Evolutionary conservation across 441 rosid genomes (phyloP).

Genomic region (Metrosideros polymorpha): DNA sequence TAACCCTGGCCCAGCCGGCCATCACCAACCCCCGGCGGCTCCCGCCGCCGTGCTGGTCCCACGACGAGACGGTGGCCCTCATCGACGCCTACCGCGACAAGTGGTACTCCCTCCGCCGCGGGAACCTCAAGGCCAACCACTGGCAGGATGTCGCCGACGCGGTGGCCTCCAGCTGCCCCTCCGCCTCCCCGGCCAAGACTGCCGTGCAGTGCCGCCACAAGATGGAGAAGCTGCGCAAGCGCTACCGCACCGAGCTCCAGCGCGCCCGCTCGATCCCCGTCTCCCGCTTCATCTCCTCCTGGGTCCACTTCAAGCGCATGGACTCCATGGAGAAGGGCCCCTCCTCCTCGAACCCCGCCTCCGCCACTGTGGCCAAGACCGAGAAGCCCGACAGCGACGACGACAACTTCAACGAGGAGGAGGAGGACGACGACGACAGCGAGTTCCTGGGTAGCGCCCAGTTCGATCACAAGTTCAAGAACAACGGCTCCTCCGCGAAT

Average conservation of each 20-base stretch:
- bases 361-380: background rate
- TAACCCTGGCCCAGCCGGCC: slow-evolving; percentile 12
- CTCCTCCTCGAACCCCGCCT: slow-evolving; percentile 13
- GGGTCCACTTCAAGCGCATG: slow-evolving; percentile 88
- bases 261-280: slow-evolving; percentile 81
- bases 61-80: slow-evolving; percentile 70
- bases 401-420: slow-evolving; percentile 21
- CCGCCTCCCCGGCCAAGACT: slow-evolving; percentile 57
- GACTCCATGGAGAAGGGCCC: slow-evolving; percentile 89
- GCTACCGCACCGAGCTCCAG: slow-evolving; percentile 89
- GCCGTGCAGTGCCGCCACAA: slow-evolving; percentile 97
- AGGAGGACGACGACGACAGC: slow-evolving; percentile 26
- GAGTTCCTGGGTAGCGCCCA: background rate
- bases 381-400: slow-evolving; percentile 31
- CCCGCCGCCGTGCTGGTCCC: slow-evolving; percentile 96
- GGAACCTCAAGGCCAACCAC: slow-evolving; percentile 82
- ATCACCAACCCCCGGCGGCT: slow-evolving; percentile 60
- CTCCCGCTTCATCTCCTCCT: slow-evolving; percentile 67
- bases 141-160: slow-evolving; percentile 92
- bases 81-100: slow-evolving; percentile 80
- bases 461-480: background rate
- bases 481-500: slow-evolving; percentile 21
- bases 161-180: slow-evolving; percentile 49
- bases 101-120: slow-evolving; percentile 85
- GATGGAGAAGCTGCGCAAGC: slow-evolving; percentile 96